Percentiles rank a stretch among this genome's conserved stretches.
These are phyloP conservation scores for Baeospora myosura DNA, from an alignment of 1,284 basidiomycete species.

Conservation along the genomic window DNA sequence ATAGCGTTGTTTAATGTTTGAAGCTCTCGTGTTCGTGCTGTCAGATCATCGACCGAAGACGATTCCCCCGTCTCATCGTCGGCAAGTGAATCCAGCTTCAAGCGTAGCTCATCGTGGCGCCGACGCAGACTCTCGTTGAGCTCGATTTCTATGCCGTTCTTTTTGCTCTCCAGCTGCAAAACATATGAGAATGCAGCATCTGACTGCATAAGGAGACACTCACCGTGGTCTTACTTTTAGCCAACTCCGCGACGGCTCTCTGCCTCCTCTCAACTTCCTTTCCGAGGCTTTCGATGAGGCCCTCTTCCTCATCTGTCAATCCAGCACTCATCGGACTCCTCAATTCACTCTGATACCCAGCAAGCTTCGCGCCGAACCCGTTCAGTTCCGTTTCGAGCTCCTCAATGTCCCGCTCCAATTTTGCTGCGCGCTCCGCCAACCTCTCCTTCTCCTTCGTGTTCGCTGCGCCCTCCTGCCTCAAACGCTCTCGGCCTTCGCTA, in stretches of 20 bases:
- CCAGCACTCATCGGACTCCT: conserved; percentile 69
- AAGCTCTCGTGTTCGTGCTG: conserved; percentile 64
- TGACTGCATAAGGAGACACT: conserved; percentile 16
- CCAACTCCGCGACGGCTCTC: conserved; percentile 62
- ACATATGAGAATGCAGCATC: background rate
- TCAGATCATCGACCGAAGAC: conserved; percentile 58
- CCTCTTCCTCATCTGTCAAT: conserved; percentile 69
- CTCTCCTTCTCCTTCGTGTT: conserved; percentile 70
- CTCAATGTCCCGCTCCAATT: conserved; percentile 62
- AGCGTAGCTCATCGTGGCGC: conserved; percentile 69
- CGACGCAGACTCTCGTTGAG: conserved; percentile 83
- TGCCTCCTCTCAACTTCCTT: conserved; percentile 73
- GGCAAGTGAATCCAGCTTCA: conserved; percentile 70
- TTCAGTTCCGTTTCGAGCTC: conserved; percentile 70
- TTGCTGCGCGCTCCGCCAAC: conserved; percentile 52
- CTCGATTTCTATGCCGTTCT: conserved; percentile 86
- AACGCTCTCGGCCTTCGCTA: conserved; percentile 59
- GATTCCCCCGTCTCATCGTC: conserved; percentile 52
- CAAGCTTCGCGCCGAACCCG: conserved; percentile 49
- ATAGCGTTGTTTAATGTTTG: conserved; percentile 60
- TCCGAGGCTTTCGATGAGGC: conserved; percentile 62
- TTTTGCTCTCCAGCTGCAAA: conserved; percentile 44
- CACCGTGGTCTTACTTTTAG: conserved; percentile 23
- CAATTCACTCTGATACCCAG: conserved; percentile 69
- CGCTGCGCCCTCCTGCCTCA: conserved; percentile 57